Evolutionary conservation across 495 filamentous ascomycete species (phyloP).

Genomic region (Recurvomyces mirabilis): DNA sequence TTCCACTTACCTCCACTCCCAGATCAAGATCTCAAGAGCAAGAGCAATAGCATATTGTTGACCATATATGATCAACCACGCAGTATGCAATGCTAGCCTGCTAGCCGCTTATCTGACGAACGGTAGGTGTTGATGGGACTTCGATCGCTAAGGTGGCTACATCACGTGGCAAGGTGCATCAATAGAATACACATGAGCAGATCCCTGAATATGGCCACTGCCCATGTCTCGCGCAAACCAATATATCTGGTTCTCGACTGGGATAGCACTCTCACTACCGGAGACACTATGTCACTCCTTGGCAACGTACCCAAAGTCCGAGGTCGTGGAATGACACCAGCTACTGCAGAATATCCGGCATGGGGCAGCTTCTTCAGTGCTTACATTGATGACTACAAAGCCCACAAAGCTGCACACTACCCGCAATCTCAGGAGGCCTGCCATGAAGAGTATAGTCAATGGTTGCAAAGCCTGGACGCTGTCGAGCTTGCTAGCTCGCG

Average conservation of each 20-base stretch:
- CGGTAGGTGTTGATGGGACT: no score
- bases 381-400: conserved; percentile 17
- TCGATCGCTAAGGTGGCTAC: no score
- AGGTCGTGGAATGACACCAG: neutral
- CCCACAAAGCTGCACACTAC: conserved; percentile 7
- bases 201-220: neutral
- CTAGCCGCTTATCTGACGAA: no score
- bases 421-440: conserved; percentile 8
- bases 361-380: conserved; percentile 18
- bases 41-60: no score
- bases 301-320: conserved; percentile 7
- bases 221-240: neutral
- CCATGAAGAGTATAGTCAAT: conserved; percentile 13
- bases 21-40: no score
- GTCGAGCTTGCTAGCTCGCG: conserved; percentile 20
- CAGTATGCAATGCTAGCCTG: no score
- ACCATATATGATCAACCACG: no score
- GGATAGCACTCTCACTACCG: conserved; percentile 30
- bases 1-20: no score
- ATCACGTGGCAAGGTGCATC: no score
- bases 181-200: neutral
- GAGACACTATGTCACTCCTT: conserved; percentile 26
- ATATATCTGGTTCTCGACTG: conserved; percentile 30
- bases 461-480: conserved; percentile 17
- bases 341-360: neutral